Base-by-base conservation (phyloP, 257 asterid species). In the Orobanche coerulescens region DNA sequence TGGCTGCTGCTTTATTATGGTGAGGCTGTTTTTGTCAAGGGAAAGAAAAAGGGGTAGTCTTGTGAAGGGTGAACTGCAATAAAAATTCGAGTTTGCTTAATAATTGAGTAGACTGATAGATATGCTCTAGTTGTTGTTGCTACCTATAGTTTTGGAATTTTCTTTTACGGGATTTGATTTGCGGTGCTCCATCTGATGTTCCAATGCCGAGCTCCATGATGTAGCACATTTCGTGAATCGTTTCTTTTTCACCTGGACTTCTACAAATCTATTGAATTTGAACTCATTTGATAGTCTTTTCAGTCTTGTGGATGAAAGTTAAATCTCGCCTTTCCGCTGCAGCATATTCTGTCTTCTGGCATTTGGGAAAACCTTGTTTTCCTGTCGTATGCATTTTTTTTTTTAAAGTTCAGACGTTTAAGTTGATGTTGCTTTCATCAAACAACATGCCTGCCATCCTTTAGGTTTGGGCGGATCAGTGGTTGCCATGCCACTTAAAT, bases 1-100 rank as follows among this genome's bases (percentile, higher is more conserved):
- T 56, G 57, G 33, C 61, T 71, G 74, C 65, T 58, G 59, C 54
- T 50, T 67, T 24, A 68, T 58, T 48, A 65, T 47, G 51, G 72
- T 19, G 67, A 28, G 62, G 74, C 70, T 62, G 66, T 43, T 72
- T 64, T 36, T 54, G 62, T 23, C 26, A 58, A n/a, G 6, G 19
- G 24, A 58, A 60, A 16, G 49, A 47, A 34, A 53, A 39, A 39
- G 47, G 58, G 51, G 5, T 64, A 36, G 66, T 60, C 53, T 28
- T 31, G 23, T 49, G 59, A 66, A 60, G 66, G 39, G 57, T 73
- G 25, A 49, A 74, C 54, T 11, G 31, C 60, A 36, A 52, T 47
- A 54, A 63, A 22, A 22, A 15, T 28, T 58, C 71, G 61, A 3
- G 54, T 40, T 49, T 26, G 19, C 14, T 51, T 69, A 53, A 43